Conservation (phyloP, 2,329 filamentous ascomycete genomes). For the Myriangium duriaei region DNA sequence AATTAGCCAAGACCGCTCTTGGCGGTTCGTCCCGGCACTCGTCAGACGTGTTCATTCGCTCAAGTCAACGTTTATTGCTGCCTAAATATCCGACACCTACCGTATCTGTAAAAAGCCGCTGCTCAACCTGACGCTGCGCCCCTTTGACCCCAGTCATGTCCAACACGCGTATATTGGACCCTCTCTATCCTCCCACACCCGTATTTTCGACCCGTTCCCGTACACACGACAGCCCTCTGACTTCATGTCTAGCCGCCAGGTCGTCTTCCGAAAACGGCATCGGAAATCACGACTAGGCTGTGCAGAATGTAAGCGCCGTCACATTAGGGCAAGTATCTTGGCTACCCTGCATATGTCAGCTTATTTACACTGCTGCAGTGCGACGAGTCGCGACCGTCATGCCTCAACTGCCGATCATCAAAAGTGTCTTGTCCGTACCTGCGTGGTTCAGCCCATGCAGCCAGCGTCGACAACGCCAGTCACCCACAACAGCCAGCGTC, state of each 20-base stretch:
- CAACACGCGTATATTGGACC: no score
- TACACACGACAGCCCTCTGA: conserved; percentile 3
- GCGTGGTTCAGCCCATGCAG: background rate
- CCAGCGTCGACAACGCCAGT: background rate
- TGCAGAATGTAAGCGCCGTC: conserved; percentile 11
- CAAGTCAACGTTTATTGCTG: background rate
- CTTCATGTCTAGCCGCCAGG: background rate
- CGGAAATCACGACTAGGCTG: conserved; percentile 12
- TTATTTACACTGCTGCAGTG: conserved; percentile 6
- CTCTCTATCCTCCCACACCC: no score
- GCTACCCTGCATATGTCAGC: background rate
- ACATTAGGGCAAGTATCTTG: conserved; percentile 10
- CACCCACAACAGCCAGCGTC: background rate
- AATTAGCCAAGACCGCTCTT: no score
- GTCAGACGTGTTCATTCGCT: no score
- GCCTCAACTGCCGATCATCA: conserved; percentile 9
- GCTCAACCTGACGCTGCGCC: conserved; percentile 1
- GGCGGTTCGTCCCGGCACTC: no score
- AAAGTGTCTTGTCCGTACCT: conserved; percentile 6
- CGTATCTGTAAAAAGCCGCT: background rate
- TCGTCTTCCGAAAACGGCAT: conserved; percentile 7
- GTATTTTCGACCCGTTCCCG: background rate
- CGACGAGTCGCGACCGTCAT: conserved; percentile 9
- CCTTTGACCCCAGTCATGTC: background rate
- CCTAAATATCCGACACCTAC: background rate